phyloP scores from a whole-genome alignment of 2,329 filamentous ascomycete genomes.

The Cladosporium sphaerospermum region DNA sequence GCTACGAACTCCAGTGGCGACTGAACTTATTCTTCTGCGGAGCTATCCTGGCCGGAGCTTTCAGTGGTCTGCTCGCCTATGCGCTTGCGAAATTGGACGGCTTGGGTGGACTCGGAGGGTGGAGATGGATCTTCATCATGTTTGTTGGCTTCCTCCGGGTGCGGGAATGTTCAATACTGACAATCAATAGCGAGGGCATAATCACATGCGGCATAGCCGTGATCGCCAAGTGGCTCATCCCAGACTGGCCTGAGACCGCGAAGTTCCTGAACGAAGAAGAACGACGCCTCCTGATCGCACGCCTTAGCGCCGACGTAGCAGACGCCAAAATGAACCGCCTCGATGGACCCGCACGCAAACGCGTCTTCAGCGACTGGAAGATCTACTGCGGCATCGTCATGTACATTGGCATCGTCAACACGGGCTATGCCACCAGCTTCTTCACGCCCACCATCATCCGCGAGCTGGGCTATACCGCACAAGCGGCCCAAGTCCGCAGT shows the following conservation, averaged over 20 bases:
- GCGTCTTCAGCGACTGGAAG: conserved; percentile 45
- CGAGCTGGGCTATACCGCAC: conserved; percentile 37
- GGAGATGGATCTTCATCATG: conserved; percentile 50
- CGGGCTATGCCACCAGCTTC: conserved; percentile 40
- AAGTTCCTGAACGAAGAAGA: conserved; percentile 44
- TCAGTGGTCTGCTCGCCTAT: conserved; percentile 38
- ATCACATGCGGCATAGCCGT: conserved; percentile 24
- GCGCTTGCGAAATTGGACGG: conserved; percentile 28
- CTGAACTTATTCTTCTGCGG: conserved; percentile 38
- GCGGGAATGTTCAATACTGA: background rate
- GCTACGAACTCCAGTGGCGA: conserved; percentile 38
- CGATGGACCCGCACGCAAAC: conserved; percentile 41
- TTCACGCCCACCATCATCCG: conserved; percentile 39
- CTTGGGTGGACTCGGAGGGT: conserved; percentile 26
- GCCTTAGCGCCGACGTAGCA: conserved; percentile 33
- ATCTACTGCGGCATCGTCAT: conserved; percentile 37
- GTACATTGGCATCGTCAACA: conserved; percentile 37
- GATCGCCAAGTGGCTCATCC: conserved; percentile 28
- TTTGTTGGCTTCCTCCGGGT: background rate
- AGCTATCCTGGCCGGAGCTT: conserved; percentile 36
- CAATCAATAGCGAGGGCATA: conserved; percentile 24
- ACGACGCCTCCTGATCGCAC: conserved; percentile 36
- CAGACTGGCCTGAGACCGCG: conserved; percentile 40
- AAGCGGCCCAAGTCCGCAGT: conserved; percentile 33
- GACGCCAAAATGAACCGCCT: conserved; percentile 48